Conservation (phyloP, 2,329 filamentous ascomycete genomes). For the Rhynchosporium agropyri region DNA sequence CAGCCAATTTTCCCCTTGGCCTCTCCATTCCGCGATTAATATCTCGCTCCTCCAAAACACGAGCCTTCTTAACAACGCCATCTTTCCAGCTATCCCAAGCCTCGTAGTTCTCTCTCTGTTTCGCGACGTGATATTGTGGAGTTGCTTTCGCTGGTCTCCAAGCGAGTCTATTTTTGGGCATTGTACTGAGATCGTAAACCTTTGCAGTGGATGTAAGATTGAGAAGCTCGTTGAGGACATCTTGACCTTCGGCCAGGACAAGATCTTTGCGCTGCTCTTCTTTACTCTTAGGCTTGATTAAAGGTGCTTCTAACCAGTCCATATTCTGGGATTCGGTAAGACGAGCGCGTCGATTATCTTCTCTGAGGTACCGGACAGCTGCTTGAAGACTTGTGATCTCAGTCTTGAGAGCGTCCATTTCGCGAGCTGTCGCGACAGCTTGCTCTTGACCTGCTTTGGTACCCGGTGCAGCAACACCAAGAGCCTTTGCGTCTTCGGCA, state of each 20-base stretch:
- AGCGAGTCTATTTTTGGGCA: constrained; percentile 62
- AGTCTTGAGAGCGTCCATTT: constrained; percentile 71
- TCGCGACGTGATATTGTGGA: constrained; percentile 67
- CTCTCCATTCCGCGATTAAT: constrained; percentile 31
- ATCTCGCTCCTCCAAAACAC: constrained; percentile 44
- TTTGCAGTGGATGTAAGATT: constrained; percentile 59
- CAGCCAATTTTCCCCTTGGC: constrained; percentile 31
- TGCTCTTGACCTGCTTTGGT: constrained; percentile 64
- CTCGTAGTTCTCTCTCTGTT: constrained; percentile 66
- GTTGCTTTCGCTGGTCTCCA: constrained; percentile 68
- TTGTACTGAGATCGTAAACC: constrained; percentile 60
- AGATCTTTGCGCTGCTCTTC: constrained; percentile 54
- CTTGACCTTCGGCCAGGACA: constrained; percentile 63
- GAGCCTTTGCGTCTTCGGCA: constrained; percentile 63
- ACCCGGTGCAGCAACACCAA: constrained; percentile 50
- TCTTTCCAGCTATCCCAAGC: constrained; percentile 62
- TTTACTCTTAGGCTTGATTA: constrained; percentile 48
- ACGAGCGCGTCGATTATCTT: constrained; percentile 66
- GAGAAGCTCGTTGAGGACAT: constrained; percentile 66
- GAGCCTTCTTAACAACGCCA: constrained; percentile 56
- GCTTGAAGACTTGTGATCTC: constrained; percentile 68
- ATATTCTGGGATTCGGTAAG: constrained; percentile 57
- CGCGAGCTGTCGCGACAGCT: constrained; percentile 69
- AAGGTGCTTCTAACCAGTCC: constrained; percentile 67
- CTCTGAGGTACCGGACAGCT: constrained; percentile 67